Base-by-base conservation (phyloP, 2,329 filamentous ascomycete genomes). In the Escovopsis sp. region DNA sequence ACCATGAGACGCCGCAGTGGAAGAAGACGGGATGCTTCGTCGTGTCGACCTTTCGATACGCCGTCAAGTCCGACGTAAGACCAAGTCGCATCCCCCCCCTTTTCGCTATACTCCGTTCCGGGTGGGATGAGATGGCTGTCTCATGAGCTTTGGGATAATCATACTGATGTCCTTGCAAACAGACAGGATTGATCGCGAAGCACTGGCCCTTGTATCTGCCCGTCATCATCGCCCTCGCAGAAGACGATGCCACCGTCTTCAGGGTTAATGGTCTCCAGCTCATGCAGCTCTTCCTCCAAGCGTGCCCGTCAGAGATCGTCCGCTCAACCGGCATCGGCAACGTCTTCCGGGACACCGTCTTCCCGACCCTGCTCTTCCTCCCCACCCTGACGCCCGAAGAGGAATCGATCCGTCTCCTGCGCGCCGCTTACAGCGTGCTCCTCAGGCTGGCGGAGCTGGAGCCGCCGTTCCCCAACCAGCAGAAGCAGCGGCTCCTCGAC, bases 331-430 rank as follows among this genome's bases (percentile, higher is more conserved):
- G 83, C 1, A 72, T 89, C 7, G 72, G 70, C 16, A 62, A 69
- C 12, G 71, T 89, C 24, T 81, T 89, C 46, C 72, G 80, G 51
- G 73, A 85, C 15, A 73, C 79, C 3, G 60, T 85, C 2, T 71
- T 79, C 48, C 83, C 85, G 1, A 76, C 79, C 31, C 70, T 94
- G n/a, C 69, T 81, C 7, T 84, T 78, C 51, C 68, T 94, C 6
- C 88, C 89, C 0, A 76, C 71, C 11, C 64, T 94, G 35, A 94
- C 85, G 0, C 77, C 83, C 0, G 81, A 84, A 52, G 56, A 68
- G 0, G 82, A 91, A 43, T 83, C 83, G 4, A 54, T 82, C 2
- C 52, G 55, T 2, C 62, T 95, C 3, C 69, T 94, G 1, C 53
- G 58, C 6, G 66, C 70, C 7, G 76, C 81, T 1, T 93, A 87